Conservation (phyloP, 1,284 basidiomycete species). For the Megacollybia platyphylla region DNA sequence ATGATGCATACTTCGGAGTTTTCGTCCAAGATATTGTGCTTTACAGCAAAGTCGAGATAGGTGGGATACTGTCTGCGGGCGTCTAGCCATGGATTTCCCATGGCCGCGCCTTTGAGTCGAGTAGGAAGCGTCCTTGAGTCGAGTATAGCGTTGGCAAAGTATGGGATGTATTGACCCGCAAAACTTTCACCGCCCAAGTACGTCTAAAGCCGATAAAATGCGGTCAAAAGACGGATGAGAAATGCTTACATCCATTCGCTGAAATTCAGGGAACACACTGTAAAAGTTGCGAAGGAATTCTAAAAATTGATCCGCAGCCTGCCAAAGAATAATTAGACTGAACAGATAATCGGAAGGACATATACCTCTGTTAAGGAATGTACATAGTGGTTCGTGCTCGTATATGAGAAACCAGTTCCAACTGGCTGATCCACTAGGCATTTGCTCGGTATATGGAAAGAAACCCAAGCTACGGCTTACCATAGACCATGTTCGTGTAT, state of each 20-base stretch:
- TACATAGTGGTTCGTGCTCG: conserved; percentile 76
- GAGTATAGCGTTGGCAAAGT: conserved; percentile 79
- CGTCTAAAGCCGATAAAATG: conserved; percentile 85
- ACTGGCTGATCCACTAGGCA: conserved; percentile 86
- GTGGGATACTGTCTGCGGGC: conserved; percentile 80
- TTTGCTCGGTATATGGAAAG: conserved; percentile 3
- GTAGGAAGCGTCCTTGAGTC: conserved; percentile 38
- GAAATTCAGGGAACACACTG: conserved; percentile 82
- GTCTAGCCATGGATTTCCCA: conserved; percentile 98
- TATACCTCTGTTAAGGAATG: conserved; percentile 66
- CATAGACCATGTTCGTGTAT: conserved; percentile 91
- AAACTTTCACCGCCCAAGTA: conserved; percentile 90
- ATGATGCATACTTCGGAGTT: conserved; percentile 48
- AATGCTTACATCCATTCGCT: conserved; percentile 62
- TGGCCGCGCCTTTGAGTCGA: conserved; percentile 72
- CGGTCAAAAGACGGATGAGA: conserved; percentile 39
- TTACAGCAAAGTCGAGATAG: conserved; percentile 80
- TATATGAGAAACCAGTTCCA: conserved; percentile 89
- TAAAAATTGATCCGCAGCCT: conserved; percentile 75
- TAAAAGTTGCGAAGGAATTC: conserved; percentile 86
- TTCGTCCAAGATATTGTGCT: conserved; percentile 67
- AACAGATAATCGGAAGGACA: conserved; percentile 1
- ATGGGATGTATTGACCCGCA: conserved; percentile 99
- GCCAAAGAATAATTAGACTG: conserved; percentile 4
- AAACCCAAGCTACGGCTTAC: conserved; percentile 31